These are phyloP conservation scores for Candida gorgasii DNA, from an alignment of 805 yeast species.

Conservation along the genomic window DNA sequence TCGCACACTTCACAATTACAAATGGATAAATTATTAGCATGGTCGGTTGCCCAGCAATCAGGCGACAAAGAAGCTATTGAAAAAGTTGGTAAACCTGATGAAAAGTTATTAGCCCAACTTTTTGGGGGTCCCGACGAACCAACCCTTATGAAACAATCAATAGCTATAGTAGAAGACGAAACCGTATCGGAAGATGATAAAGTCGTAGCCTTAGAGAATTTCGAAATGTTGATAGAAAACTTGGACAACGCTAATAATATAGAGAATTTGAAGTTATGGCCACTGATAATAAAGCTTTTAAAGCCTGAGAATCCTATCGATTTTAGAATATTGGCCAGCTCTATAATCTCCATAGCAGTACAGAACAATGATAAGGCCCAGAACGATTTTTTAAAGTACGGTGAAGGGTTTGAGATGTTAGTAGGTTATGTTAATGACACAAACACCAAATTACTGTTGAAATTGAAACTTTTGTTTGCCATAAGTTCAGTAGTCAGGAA, in stretches of 20 bases:
- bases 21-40: constrained; percentile 89
- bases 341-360: constrained; percentile 85
- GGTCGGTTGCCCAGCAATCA: constrained; percentile 83
- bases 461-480: constrained; percentile 74
- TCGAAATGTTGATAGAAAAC: constrained; percentile 91
- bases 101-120: constrained; percentile 73
- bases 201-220: constrained; percentile 79
- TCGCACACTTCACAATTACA: not conserved
- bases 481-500: constrained; percentile 74
- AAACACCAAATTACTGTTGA: constrained; percentile 24
- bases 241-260: constrained; percentile 93
- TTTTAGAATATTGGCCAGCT: constrained; percentile 61
- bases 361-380: constrained; percentile 87
- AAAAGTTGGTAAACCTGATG: constrained; percentile 71
- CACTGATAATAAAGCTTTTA: constrained; percentile 57
- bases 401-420: constrained; percentile 47
- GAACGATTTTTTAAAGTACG: constrained; percentile 57
- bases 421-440: constrained; percentile 21
- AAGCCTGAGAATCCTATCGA: constrained; percentile 28
- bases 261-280: constrained; percentile 83
- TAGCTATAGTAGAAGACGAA: constrained; percentile 56
- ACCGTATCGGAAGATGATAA: constrained; percentile 64
- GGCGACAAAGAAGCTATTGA: constrained; percentile 69
- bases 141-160: constrained; percentile 77
- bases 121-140: constrained; percentile 87